A percentile compares a stretch with the other conserved stretches of the same genome.
Conservation (phyloP, 2,329 filamentous ascomycete species). For the Amesomyces nigricolor region DNA sequence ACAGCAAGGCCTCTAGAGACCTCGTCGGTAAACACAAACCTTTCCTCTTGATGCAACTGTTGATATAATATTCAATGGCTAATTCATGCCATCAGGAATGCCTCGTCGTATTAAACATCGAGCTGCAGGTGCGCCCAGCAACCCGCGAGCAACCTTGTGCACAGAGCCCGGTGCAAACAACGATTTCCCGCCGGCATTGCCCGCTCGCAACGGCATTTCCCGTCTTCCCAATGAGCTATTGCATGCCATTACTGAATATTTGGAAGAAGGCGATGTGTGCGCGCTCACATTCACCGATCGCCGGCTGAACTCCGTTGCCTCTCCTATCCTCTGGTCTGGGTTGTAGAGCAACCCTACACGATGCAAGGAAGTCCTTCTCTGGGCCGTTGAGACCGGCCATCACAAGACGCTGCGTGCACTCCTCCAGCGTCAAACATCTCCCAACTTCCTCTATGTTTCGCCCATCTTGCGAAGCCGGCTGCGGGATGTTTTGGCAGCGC, state of each 20-base stretch:
- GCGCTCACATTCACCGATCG: slow-evolving; percentile 2
- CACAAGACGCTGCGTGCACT: not conserved
- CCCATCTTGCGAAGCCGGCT: not conserved
- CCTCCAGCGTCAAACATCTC: not conserved
- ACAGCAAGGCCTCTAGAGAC: no score
- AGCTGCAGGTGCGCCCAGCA: no score
- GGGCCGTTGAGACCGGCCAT: not conserved
- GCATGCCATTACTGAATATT: not conserved
- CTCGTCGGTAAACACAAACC: no score
- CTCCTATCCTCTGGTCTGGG: not conserved
- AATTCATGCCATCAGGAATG: no score
- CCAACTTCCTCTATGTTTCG: slow-evolving; percentile 5
- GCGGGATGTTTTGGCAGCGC: not conserved
- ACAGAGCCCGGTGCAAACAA: no score
- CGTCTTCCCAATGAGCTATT: not conserved
- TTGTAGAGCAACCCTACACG: not conserved
- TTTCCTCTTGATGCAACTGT: no score
- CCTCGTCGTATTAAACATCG: no score
- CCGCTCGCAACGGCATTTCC: not conserved
- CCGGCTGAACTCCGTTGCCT: not conserved
- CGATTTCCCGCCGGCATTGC: no score
- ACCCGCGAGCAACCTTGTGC: no score
- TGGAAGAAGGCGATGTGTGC: not conserved
- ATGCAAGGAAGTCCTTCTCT: slow-evolving; percentile 8
- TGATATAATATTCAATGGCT: no score